Base-by-base conservation (phyloP, 371 early-diverging fungal species). In the Mortierella sp. region DNA sequence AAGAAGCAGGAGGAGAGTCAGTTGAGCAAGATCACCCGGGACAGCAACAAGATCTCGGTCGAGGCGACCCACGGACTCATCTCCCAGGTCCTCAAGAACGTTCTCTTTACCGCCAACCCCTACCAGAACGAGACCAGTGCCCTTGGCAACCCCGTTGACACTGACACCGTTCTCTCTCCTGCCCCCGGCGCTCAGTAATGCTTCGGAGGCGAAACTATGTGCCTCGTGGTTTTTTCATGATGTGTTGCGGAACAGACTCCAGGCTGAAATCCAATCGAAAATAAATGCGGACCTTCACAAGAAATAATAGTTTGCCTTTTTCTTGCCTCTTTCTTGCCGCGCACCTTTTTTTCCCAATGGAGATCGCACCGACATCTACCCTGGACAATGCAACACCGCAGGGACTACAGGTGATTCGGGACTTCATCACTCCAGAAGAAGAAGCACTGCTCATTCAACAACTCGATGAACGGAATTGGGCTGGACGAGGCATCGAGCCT, bases 41-140 rank as follows among this genome's bases (percentile, higher is more conserved):
- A 96, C 76, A 94, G 95, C 76, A 91, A 94, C 53, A 95, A 95
- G 80, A 95, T 96, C 53, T 92, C 95, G 3, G 90, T 91, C 16
- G 97, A 97, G 81, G 94, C 94, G 13, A 90, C 92, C 19, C 96
- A 97, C 81, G 96, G 96, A 0, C 84, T 96, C 57, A 90, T 96
- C 67, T 92, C 95, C 3, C 96, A 97, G 77, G 94, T 96, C 0
- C 87, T 97, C 28, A 96, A 96, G 76, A 92, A 95, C 76, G 88
- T 94, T 43, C 89, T 96, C 26, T 97, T 97, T 82, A 97, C 83
- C 16, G 57, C 80, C 46, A 77, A 80, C 55, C 75, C 80, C 16
- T 78, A 83, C 34, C 77, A 83, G 26, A 73, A 79, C 24, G 76
- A 72, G 44, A 51, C 5, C 37, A 74, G 75, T 61, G 81, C 76